These are phyloP conservation scores for Leccinum arenicola DNA, from an alignment of 768 basidiomycete species.

Conservation along the genomic window DNA sequence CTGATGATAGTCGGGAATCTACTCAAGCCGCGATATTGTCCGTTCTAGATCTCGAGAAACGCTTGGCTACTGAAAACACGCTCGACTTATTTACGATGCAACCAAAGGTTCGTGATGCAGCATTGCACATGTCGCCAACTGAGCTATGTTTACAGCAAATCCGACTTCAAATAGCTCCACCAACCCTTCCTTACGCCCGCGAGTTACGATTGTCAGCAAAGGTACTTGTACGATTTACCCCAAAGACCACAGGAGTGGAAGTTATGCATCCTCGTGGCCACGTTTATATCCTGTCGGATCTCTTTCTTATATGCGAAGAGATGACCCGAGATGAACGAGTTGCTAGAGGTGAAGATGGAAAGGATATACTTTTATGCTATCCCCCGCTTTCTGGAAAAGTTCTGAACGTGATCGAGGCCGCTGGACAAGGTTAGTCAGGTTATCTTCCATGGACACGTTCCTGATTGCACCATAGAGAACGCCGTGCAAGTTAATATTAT, in stretches of 20 bases:
- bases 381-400: conserved; percentile 96
- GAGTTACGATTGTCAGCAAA: conserved; percentile 71
- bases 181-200: conserved; percentile 73
- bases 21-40: conserved; percentile 53
- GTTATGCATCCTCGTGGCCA: conserved; percentile 77
- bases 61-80: conserved; percentile 73
- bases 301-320: conserved; percentile 87
- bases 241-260: conserved; percentile 70
- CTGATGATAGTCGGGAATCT: conserved; percentile 49
- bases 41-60: conserved; percentile 74
- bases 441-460: neutral
- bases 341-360: conserved; percentile 48
- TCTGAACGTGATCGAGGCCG: conserved; percentile 62
- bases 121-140: conserved; percentile 1
- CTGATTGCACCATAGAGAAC: conserved; percentile 50
- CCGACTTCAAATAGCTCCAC: conserved; percentile 85
- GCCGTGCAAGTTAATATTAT: conserved; percentile 77
- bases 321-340: conserved; percentile 67
- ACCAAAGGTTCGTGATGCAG: conserved; percentile 60
- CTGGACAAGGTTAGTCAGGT: conserved; percentile 52
- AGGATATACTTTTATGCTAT: conserved; percentile 91
- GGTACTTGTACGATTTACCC: conserved; percentile 73
- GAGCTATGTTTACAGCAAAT: conserved; percentile 58
- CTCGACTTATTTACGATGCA: conserved; percentile 96
- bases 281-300: conserved; percentile 86